These are phyloP conservation scores for Tetrahymena elliotti DNA, from an alignment of 73 alveolate genomes.

Conservation along the genomic window DNA sequence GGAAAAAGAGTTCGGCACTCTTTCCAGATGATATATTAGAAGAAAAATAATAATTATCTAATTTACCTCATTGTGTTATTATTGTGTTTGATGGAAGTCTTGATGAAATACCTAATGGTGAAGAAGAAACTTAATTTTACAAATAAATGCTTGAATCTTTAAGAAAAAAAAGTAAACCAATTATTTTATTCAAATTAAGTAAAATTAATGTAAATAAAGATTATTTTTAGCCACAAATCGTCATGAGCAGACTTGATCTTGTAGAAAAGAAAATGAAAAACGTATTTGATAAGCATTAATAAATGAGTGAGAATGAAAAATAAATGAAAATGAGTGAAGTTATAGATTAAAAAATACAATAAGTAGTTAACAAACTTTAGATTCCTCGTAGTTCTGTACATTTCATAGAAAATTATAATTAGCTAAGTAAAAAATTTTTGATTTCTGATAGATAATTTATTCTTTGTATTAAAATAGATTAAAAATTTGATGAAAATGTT, in stretches of 20 bases:
- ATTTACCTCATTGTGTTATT: conserved; percentile 8
- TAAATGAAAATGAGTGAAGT: neutral
- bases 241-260: conserved; percentile 19
- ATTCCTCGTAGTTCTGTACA: conserved; percentile 16
- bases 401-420: conserved; percentile 28
- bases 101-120: conserved; percentile 38
- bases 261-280: conserved; percentile 19
- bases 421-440: neutral
- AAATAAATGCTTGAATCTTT: conserved; percentile 1
- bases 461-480: neutral
- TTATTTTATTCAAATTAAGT: neutral
- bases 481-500: neutral
- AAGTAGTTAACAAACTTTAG: neutral
- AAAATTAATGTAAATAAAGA: neutral
- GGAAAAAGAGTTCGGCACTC: conserved; percentile 26
- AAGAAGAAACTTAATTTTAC: conserved; percentile 29
- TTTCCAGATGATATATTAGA: conserved; percentile 22
- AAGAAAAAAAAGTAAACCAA: neutral
- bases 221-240: conserved; percentile 18
- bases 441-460: neutral
- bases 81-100: conserved; percentile 42
- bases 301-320: neutral
- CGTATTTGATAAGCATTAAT: neutral
- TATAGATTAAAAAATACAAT: conserved; percentile 9
- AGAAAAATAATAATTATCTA: neutral